Evolutionary conservation across 2,329 filamentous ascomycete genomes (phyloP).

Genomic region (Waltergamsia citrina): DNA sequence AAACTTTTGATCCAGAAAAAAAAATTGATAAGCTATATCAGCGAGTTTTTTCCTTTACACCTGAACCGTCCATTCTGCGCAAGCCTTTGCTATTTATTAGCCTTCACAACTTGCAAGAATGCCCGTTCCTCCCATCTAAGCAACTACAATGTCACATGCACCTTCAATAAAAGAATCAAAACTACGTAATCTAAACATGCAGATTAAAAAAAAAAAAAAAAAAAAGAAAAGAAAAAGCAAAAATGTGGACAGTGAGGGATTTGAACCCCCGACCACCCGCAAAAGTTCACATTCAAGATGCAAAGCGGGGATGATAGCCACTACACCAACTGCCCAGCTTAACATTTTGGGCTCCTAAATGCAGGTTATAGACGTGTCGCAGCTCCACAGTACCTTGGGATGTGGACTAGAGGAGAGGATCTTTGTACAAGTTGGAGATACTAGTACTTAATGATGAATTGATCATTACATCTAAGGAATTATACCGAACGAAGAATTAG

Average conservation of each 20-base stretch:
- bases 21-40: background rate
- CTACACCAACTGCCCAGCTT: constrained; percentile 16
- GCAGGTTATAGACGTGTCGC: background rate
- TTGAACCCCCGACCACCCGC: constrained; percentile 19
- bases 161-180: background rate
- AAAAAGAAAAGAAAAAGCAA: constrained; percentile 3
- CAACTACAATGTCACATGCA: no score
- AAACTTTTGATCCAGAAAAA: constrained; percentile 1
- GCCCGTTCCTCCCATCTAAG: no score
- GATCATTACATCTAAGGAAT: no score
- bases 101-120: no score
- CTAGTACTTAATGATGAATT: no score
- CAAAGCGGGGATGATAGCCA: constrained; percentile 15
- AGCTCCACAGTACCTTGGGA: no score
- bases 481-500: no score
- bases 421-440: no score
- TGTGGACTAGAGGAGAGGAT: no score
- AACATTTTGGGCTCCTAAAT: no score
- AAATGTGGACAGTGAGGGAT: constrained; percentile 16
- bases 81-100: background rate
- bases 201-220: background rate
- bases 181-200: background rate
- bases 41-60: background rate
- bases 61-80: background rate
- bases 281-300: constrained; percentile 9